Base-by-base conservation (phyloP, 371 early-diverging fungal species). In the Apophysomyces variabilis region DNA sequence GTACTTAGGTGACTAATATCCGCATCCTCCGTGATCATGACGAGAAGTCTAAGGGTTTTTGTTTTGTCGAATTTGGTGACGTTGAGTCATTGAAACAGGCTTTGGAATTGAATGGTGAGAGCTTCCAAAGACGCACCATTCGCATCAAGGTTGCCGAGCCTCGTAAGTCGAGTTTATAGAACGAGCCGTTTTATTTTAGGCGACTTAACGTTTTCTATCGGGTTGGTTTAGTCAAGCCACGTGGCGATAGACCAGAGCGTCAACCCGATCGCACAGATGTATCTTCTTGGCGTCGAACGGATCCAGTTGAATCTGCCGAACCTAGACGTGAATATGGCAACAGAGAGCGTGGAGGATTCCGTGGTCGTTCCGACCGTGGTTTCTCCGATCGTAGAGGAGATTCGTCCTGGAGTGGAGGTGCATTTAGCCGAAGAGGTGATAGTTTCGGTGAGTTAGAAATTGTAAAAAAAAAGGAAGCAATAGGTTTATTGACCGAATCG, bases 21-120 rank as follows among this genome's bases (percentile, higher is more conserved):
- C 85, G 92, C 46, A 82, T 94, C 66, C 75, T 92, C 65, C 86
- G 85, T 67, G 93, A 95, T 72, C 88, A 82, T 62, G 87, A 87
- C 61, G 92, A 89, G 50, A 86, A 84, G 78, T 89, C 92, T 58
- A 94, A 95, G 78, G 98, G 98, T 14, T 96, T 92, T 68, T 96
- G 94, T 35, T 98, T 96, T 79, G 91, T 94, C 61, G 96, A 96
- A 83, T 98, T 98, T 70, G 90, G 88, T 12, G 90, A 90, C 62
- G 63, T 90, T 21, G 95, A 94, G 9, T 90, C 91, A 16, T 84
- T 98, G 64, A 90, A 87, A 78, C 77, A 69, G 54, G 96, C 96
- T 56, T 79, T 98, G 66, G 89, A 85, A 21, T 70, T 85, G 62
- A 76, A 81, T 64, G 93, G 93, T 16, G 77, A 75, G 63, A 84